These are phyloP conservation scores for Phaeoacremonium minimum DNA, from an alignment of 2,329 filamentous ascomycete species.

Conservation along the genomic window DNA sequence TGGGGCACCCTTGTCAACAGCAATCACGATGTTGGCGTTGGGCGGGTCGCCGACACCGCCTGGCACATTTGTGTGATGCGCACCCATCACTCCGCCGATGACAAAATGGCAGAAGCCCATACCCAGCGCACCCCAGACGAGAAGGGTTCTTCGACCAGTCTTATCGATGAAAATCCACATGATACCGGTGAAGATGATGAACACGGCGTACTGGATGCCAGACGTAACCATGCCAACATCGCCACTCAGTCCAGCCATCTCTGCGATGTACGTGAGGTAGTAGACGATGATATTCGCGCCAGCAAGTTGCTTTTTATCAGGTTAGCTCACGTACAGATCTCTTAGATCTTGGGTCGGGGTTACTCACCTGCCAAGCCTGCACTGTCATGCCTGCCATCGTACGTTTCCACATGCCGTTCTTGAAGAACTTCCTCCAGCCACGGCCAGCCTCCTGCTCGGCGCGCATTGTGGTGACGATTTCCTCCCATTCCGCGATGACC, in stretches of 20 bases:
- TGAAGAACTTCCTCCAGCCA: conserved; percentile 31
- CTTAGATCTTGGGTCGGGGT: conserved; percentile 10
- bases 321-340: too few relatives aligned
- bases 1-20: neutral
- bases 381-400: conserved; percentile 51
- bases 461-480: conserved; percentile 37
- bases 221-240: conserved; percentile 38
- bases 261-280: conserved; percentile 57
- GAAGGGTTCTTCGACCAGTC: conserved; percentile 58
- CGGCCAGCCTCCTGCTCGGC: conserved; percentile 27
- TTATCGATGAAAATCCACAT: conserved; percentile 44
- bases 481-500: conserved; percentile 53
- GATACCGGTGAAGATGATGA: conserved; percentile 4
- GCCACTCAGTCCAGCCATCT: conserved; percentile 51
- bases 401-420: conserved; percentile 53
- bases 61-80: neutral
- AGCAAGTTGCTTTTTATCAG: conserved; percentile 34
- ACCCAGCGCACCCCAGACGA: conserved; percentile 61
- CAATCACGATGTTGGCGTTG: conserved; percentile 3
- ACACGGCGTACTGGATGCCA: conserved; percentile 13
- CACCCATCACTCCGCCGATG: conserved; percentile 2
- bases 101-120: conserved; percentile 58
- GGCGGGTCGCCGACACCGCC: conserved; percentile 1
- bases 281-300: conserved; percentile 52
- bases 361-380: conserved; percentile 48